Evolutionary conservation across 2,329 filamentous ascomycete species (phyloP).

Genomic region (Rhytidhysteron rufulum): DNA sequence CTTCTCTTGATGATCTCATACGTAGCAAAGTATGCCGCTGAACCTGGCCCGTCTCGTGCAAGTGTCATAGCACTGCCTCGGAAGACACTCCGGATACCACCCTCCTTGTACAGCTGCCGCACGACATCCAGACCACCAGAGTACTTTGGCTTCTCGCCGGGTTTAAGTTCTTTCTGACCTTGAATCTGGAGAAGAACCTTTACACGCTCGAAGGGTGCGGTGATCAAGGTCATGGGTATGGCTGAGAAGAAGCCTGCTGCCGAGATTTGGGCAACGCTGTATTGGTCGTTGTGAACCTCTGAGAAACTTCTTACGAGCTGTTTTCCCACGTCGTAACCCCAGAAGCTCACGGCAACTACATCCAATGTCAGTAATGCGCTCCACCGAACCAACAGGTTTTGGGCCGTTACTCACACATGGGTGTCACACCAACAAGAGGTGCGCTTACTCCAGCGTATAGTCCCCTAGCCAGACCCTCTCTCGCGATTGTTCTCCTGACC

Average conservation of each 20-base stretch:
- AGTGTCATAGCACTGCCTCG: conserved; percentile 86
- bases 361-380: conserved; percentile 1
- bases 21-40: conserved; percentile 91
- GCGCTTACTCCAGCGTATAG: conserved; percentile 97
- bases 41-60: conserved; percentile 88
- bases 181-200: conserved; percentile 98
- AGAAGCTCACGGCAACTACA: conserved; percentile 66
- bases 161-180: conserved; percentile 78
- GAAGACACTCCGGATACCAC: conserved; percentile 88
- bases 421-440: conserved; percentile 90
- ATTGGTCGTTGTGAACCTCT: conserved; percentile 63
- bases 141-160: conserved; percentile 92
- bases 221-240: conserved; percentile 95
- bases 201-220: conserved; percentile 97
- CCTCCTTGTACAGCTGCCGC: conserved; percentile 85
- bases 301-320: conserved; percentile 70
- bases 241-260: conserved; percentile 92
- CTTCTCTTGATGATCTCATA: conserved; percentile 93
- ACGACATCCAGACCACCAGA: conserved; percentile 85
- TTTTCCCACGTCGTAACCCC: conserved; percentile 95
- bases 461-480: conserved; percentile 74
- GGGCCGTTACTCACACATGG: conserved; percentile 97
- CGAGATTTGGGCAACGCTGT: conserved; percentile 82
- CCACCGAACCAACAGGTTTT: not conserved
- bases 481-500: conserved; percentile 79